Evolutionary conservation across 345 rosid species (phyloP), one percentile per base, ranked within the genome.

Genomic region (Schrenkiella parvula): DNA sequence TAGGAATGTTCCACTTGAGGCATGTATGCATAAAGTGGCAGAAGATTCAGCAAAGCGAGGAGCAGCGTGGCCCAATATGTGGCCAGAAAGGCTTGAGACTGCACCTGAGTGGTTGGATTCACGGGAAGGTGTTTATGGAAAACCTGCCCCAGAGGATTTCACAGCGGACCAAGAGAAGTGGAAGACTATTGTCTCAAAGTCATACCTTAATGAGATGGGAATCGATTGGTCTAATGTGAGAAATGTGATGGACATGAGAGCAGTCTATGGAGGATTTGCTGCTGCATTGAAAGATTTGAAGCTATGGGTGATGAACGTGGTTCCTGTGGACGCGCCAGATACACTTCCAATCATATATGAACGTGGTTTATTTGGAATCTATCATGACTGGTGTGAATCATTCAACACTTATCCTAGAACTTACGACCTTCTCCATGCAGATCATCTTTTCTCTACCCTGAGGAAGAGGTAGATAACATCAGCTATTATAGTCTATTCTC

Each of bases 391-490:
- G 51, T 46, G 51, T 19, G 5, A 1, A 3, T 6, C 2, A 3
- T 43, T 44, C 50, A 43, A 21, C 4, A 43, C 22, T 17, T 43
- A 43, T 21, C 50, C 50, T 2, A 9, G 50, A 43, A 43, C 50
- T 43, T 43, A 17, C 11, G 50, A 44, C 23, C 51, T 44, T 44
- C 23, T 44, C 8, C 51, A 44, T 8, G 51, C 23, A 8, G 51
- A 44, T 44, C n/a, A 44, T 44, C 51, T 44, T 44, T 44, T 25
- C 75, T 88, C 98, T 66, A 71, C 59, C 60, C 50, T 86, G 63
- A 82, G 77, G 69, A 85, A 82, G 80, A 86, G 96, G 98, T 86
- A 55, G 42, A 61, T 41, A 52, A 21, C 29, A 15, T 21, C 34
- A 57, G 42, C 11, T 23, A 11, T 47, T 72, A n/a, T n/a, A n/a